phyloP scores from a whole-genome alignment of 108 stramenopile genomes.

The Cyclotella atomus region DNA sequence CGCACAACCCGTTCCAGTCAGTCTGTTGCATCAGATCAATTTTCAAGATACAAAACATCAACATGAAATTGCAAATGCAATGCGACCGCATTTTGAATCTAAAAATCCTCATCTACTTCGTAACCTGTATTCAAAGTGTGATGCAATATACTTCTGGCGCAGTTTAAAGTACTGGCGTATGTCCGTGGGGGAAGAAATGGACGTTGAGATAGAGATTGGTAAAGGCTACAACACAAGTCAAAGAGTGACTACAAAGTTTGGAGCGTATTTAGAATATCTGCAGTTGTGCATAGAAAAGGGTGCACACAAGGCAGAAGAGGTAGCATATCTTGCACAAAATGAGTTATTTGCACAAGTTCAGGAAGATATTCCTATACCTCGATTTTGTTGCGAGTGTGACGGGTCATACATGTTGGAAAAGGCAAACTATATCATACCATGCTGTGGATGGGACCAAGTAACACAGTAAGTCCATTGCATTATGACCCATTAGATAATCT shows the following conservation, averaged over 20 bases:
- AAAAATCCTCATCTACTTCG: slow-evolving; percentile 59
- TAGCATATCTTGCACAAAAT: slow-evolving; percentile 85
- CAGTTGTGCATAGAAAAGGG: slow-evolving; percentile 54
- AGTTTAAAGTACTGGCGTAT: slow-evolving; percentile 53
- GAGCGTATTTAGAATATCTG: slow-evolving; percentile 73
- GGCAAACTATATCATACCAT: slow-evolving; percentile 71
- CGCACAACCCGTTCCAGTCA: slow-evolving; percentile 6
- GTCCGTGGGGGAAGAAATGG: slow-evolving; percentile 38
- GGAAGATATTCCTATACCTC: slow-evolving; percentile 63
- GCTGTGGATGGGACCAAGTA: slow-evolving; percentile 80
- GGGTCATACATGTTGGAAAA: slow-evolving; percentile 50
- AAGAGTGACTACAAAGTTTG: slow-evolving; percentile 54
- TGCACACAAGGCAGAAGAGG: slow-evolving; percentile 9
- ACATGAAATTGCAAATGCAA: slow-evolving; percentile 34
- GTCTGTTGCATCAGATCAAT: background rate
- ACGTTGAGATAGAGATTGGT: slow-evolving; percentile 70
- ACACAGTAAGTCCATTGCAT: slow-evolving; percentile 75
- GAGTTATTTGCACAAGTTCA: slow-evolving; percentile 55
- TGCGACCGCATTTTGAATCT: slow-evolving; percentile 50
- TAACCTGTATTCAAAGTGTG: slow-evolving; percentile 28
- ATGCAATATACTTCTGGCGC: slow-evolving; percentile 62
- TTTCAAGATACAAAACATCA: slow-evolving; percentile 20
- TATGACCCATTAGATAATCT: slow-evolving; percentile 86
- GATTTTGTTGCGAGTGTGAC: slow-evolving; percentile 49
- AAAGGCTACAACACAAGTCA: slow-evolving; percentile 47